Evolutionary conservation across 441 rosid genomes (phyloP).

Genomic region (Gossypium lobatum): DNA sequence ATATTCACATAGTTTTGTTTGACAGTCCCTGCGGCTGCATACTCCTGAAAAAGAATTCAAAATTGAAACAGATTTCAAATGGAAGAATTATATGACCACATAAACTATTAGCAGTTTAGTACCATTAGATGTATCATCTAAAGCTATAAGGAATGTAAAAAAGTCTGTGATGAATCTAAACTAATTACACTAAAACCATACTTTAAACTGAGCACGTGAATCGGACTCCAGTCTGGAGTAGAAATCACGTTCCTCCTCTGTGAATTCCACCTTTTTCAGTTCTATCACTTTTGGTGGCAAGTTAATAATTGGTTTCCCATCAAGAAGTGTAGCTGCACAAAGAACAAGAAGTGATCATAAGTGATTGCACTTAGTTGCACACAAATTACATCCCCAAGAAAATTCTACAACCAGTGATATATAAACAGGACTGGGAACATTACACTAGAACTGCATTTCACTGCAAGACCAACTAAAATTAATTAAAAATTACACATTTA

Average conservation of each 20-base stretch:
- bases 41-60: constrained; percentile 49
- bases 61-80: neutral
- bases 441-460: neutral
- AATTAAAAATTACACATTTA: constrained; percentile 3
- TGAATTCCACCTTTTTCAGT: constrained; percentile 73
- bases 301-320: constrained; percentile 72
- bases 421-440: neutral
- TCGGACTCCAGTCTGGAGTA: constrained; percentile 67
- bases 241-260: constrained; percentile 74
- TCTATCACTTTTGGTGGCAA: constrained; percentile 70
- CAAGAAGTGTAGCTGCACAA: constrained; percentile 62
- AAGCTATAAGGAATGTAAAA: constrained; percentile 10
- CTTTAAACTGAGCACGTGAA: constrained; percentile 78
- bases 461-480: neutral
- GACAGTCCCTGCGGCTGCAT: constrained; percentile 89
- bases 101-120: neutral
- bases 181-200: constrained; percentile 24
- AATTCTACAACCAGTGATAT: neutral
- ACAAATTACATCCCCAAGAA: neutral
- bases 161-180: neutral
- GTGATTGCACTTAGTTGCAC: constrained; percentile 7
- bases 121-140: neutral
- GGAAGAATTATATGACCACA: neutral
- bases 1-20: constrained; percentile 88
- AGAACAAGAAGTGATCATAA: constrained; percentile 13